Base-by-base conservation (phyloP, 1,284 basidiomycete species). In the Sanghuangporus baumii region DNA sequence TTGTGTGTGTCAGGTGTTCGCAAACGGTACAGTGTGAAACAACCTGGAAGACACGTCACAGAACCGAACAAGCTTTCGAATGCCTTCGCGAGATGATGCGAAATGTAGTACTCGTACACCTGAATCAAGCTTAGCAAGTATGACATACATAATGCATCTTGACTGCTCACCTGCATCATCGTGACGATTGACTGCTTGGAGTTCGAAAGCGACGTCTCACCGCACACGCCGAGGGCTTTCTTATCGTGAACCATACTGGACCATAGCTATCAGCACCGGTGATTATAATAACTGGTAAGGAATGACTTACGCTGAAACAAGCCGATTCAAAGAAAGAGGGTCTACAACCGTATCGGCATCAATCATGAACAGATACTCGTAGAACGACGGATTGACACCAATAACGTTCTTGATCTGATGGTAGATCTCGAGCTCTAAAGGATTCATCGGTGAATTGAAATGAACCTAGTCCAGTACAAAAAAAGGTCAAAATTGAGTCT, bases 321-420 rank as follows among this genome's bases (percentile, higher is more conserved):
- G 80, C 34, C 93, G 86, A 73, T 97, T 97, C 61, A 96, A 78
- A 4, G 93, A 94, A 67, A 89, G 76, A 26, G 92, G 86, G 62
- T 93, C 88, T 38, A 96, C 94, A 23, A 89, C 93, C 0, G 97
- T 99, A 84, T 99, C 96, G 66, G 96, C 96, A 77, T 99, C 96
- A 55, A 99, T 89, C 76, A 91, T 96, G 80, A 99, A 92, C 66
- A 97, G 74, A 73, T 98, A 98, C 75, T 98, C 96, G 78, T 98
- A 99, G 79, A 98, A 98, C 0, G 93, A 89, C 8, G 96, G 96
- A 74, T 99, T 96, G 70, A 99, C 94, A 74, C 96, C 96, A 69
- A 99, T 98, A 60, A 99, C 94, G 72, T 99, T 98, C 83, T 97
- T 94, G 83, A 99, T 96, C 76, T 99, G 96, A 74, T 99, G 97